Base-by-base conservation (phyloP, 306 rosid genomes). In the Senna tora region DNA sequence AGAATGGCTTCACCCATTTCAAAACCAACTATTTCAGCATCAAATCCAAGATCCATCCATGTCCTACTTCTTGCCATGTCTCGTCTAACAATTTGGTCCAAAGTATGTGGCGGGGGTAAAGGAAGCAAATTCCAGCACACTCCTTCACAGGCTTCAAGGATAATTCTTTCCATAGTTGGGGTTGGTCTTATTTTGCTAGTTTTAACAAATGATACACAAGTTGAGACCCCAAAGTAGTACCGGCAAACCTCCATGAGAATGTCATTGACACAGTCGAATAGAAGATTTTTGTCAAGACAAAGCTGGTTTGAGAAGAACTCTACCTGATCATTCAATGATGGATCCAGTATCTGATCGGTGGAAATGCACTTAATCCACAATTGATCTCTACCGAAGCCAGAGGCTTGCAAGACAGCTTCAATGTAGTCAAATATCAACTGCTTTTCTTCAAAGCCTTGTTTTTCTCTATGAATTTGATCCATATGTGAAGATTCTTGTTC, bases 1-100 rank as follows among this genome's bases (percentile, higher is more conserved):
- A 95, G 89, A 75, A 95, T 95, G 69, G 79, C 84, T 46, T 95
- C 92, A n/a, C 90, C 74, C 68, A 88, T 81, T 65, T 95, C 97
- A 47, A 61, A 72, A 65, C 93, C 85, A 36, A 92, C 76, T 19
- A 82, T 69, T 77, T 92, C 97, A 1, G 87, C 82, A 54, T 85
- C 97, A 25, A 80, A 80, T 16, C 77, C 86, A 43, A 82, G 86
- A 78, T 95, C 91, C 93, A 89, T 80, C 99, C 99, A 95, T 4
- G 82, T 36, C 62, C 84, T 76, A 42, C 73, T 65, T 87, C 85
- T 88, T 67, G 73, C 83, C 93, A 95, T 82, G 78, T 95, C 97
- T 79, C 92, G 91, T 54, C 77, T 58, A 55, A 95, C 87, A 68
- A 91, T 87, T 79, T 95, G 95, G 73, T 95, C 99, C 76, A 95